These are phyloP conservation scores for Candida labiduridarum DNA, from an alignment of 1,139 yeast species.

Conservation along the genomic window DNA sequence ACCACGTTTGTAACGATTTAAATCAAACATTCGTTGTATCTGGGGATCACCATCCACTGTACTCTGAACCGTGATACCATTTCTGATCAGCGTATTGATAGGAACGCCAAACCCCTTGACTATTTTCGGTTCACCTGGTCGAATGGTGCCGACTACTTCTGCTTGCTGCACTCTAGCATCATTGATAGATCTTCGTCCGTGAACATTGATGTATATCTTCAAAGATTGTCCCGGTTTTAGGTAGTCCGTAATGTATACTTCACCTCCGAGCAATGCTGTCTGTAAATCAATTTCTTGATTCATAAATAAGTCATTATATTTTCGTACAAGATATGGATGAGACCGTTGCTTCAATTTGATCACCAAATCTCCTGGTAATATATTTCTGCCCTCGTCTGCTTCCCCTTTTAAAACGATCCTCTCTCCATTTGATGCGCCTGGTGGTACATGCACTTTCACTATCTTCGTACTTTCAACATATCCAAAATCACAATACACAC, in stretches of 20 bases:
- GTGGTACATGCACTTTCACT: slow-evolving; percentile 50
- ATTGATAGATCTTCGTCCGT: slow-evolving; percentile 32
- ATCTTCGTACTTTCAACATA: slow-evolving; percentile 49
- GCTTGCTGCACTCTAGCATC: slow-evolving; percentile 37
- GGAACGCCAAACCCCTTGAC: slow-evolving; percentile 67
- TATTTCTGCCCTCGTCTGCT: slow-evolving; percentile 63
- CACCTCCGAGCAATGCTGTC: slow-evolving; percentile 61
- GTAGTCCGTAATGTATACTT: slow-evolving; percentile 46
- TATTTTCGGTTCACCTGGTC: slow-evolving; percentile 48
- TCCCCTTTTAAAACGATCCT: slow-evolving; percentile 54
- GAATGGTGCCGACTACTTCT: slow-evolving; percentile 49
- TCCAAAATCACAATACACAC: slow-evolving; percentile 37
- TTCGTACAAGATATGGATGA: slow-evolving; percentile 49
- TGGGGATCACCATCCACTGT: slow-evolving; percentile 20
- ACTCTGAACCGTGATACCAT: slow-evolving; percentile 22
- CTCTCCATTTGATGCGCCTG: slow-evolving; percentile 57
- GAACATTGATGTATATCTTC: slow-evolving; percentile 42
- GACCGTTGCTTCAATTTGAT: slow-evolving; percentile 41
- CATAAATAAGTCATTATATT: slow-evolving; percentile 49
- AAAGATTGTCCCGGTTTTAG: slow-evolving; percentile 43
- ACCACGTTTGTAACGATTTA: slow-evolving; percentile 32
- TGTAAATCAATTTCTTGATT: slow-evolving; percentile 49
- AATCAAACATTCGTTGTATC: slow-evolving; percentile 21
- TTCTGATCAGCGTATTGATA: slow-evolving; percentile 40
- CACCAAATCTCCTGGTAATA: slow-evolving; percentile 68